A percentile compares a stretch with the other conserved stretches of the same genome.
Conservation (phyloP, 257 asterid genomes). For the Cynanchum wilfordii region DNA sequence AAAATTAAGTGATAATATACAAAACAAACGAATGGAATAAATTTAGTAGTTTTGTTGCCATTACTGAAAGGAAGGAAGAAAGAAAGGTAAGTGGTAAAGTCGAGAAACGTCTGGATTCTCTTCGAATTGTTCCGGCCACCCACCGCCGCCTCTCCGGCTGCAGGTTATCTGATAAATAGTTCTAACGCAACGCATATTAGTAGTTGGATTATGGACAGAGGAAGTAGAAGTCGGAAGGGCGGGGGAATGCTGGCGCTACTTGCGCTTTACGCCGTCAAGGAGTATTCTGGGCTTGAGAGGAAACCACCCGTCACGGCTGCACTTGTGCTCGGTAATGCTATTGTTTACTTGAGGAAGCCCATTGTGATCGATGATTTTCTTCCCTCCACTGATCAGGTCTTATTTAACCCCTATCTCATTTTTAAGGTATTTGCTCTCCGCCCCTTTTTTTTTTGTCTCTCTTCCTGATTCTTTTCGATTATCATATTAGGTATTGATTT, state of each 20-base stretch:
- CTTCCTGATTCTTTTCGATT: not conserved
- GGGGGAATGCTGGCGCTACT: slow-evolving; percentile 67
- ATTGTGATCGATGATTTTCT: slow-evolving; percentile 38
- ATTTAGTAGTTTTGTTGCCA: too few relatives aligned
- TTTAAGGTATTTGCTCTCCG: slow-evolving; percentile 46
- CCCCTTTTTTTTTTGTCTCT: not conserved
- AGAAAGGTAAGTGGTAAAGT: not conserved
- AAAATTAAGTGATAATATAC: too few relatives aligned
- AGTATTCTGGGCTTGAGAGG: slow-evolving; percentile 59
- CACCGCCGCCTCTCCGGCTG: not conserved
- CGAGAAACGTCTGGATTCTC: not conserved
- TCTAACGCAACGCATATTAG: not conserved
- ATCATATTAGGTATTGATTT: not conserved
- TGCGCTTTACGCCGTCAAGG: slow-evolving; percentile 58
- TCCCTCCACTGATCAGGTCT: slow-evolving; percentile 65
- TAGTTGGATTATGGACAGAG: slow-evolving; percentile 32
- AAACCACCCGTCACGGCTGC: slow-evolving; percentile 90
- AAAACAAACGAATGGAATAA: too few relatives aligned
- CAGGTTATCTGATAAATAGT: not conserved
- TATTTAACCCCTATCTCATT: slow-evolving; percentile 83
- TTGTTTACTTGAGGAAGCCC: slow-evolving; percentile 73
- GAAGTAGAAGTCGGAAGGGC: slow-evolving; percentile 41
- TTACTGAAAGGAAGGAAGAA: not conserved
- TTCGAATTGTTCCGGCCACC: not conserved
- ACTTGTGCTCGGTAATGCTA: slow-evolving; percentile 67